These are phyloP conservation scores for Yamadazyma trypodendri DNA, from an alignment of 1,139 yeast species.

Conservation along the genomic window DNA sequence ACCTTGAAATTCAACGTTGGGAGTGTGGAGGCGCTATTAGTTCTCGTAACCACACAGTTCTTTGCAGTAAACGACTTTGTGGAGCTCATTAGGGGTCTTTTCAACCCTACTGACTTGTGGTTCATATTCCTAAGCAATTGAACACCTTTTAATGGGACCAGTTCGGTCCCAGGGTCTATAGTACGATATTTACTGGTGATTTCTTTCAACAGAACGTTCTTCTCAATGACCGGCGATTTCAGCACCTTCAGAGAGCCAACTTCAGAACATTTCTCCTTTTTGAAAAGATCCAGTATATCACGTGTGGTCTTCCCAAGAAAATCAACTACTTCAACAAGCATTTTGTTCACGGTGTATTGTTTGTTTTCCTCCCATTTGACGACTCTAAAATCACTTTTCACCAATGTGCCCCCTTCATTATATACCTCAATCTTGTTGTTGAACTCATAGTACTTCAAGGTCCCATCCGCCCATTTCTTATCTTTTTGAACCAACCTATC, in stretches of 20 bases:
- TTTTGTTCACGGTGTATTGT: slow-evolving; percentile 12
- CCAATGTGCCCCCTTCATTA: slow-evolving; percentile 35
- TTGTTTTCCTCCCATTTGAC: slow-evolving; percentile 8
- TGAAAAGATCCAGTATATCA: slow-evolving; percentile 8
- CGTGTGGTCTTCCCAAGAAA: slow-evolving; percentile 9
- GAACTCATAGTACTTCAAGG: slow-evolving; percentile 43
- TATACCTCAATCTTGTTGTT: slow-evolving; percentile 47
- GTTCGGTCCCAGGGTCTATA: neutral
- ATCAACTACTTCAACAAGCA: slow-evolving; percentile 13
- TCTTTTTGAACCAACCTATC: slow-evolving; percentile 47
- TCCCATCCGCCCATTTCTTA: slow-evolving; percentile 58
- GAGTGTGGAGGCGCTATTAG: too few species aligned
- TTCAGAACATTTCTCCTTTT: neutral
- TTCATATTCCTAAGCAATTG: neutral
- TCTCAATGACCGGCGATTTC: neutral
- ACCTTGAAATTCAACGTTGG: slow-evolving; percentile 7
- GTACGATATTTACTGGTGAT: neutral
- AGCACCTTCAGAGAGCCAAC: too few species aligned
- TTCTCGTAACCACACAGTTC: too few species aligned
- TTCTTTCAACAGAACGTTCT: neutral
- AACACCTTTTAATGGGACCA: neutral
- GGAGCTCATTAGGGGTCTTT: too few species aligned
- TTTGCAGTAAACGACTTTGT: too few species aligned
- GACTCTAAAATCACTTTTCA: slow-evolving; percentile 27
- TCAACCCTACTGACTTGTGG: neutral